Conservation (phyloP, 257 asterid species). For the Ilex asprella region DNA sequence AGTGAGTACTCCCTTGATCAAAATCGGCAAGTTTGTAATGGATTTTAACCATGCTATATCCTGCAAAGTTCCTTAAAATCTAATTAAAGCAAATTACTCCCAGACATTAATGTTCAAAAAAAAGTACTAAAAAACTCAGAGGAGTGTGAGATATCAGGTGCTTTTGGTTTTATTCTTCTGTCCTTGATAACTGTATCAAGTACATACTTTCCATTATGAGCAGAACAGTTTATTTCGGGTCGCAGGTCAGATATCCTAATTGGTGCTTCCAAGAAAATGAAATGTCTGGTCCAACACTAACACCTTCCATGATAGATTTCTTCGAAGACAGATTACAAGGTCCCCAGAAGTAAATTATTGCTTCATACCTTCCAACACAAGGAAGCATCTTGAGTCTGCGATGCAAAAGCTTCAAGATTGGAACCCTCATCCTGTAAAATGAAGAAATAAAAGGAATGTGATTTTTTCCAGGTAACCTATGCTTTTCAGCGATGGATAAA, state of each 20-base stretch:
- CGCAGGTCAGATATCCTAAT: no score
- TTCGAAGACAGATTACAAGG: not conserved
- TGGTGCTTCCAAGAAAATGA: no score
- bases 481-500: not conserved
- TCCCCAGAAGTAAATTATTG: not conserved
- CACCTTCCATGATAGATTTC: not conserved
- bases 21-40: constrained; percentile 50
- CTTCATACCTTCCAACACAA: constrained; percentile 51
- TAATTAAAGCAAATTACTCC: not conserved
- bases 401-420: constrained; percentile 39
- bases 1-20: constrained; percentile 57
- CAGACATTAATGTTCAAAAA: not conserved
- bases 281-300: not conserved
- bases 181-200: not conserved
- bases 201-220: not conserved
- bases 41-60: constrained; percentile 67
- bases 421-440: constrained; percentile 47
- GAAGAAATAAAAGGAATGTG: not conserved
- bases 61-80: constrained; percentile 23
- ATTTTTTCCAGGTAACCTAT: no score
- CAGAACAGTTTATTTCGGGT: no score
- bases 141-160: not conserved
- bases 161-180: not conserved
- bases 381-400: constrained; percentile 34
- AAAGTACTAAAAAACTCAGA: no score